Base-by-base conservation (phyloP, 1,284 basidiomycete genomes). In the Trichosporon sp. region DNA sequence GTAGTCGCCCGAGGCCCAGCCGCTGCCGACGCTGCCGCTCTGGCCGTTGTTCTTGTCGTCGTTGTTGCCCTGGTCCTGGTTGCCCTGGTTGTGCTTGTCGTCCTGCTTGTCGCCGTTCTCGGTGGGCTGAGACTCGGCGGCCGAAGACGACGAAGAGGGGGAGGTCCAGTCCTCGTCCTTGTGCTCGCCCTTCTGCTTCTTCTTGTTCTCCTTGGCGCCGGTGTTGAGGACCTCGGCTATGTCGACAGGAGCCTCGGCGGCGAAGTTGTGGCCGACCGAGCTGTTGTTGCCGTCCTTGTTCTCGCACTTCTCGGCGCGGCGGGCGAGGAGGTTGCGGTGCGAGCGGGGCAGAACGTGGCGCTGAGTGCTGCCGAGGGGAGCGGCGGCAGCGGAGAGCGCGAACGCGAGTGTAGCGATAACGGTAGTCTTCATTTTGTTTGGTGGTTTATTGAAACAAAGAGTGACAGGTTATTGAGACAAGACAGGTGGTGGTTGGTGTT, bases 351-450 rank as follows among this genome's bases (percentile, higher is more conserved):
- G 14, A 4, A 37, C 11, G 59, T 63, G 59, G 59, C 59, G 59
- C 31, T 16, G 6, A 12, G 31, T n/a, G 59, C 59, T 11, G 59
- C 14, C 59, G 59, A 63, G 59, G 32, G 59, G 59, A 12, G 59
- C 59, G 31, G 59, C 59, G 16, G 59, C 59, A 14, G 59, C 59
- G 32, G 59, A 63, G 59, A 63, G 32, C 32, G 59, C 59, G 35
- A 63, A 14, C 32, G 59, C 59, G 59, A 63, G 59, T 14, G 59
- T 63, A 63, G 59, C 59, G 31, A 63, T 35, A 63, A 63, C 59
- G 59, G 59, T 35, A 35, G 59, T 63, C 59, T 63, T 63, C 59
- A 63, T 63, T 63, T 63, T 63, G 31, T 35, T 37, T 63, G 35
- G 12, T 16, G 31, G 21, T 31, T 59, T 26, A 59, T 59, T 7